Conservation (phyloP, 2,329 filamentous ascomycete genomes). For the Truncatella angustata region DNA sequence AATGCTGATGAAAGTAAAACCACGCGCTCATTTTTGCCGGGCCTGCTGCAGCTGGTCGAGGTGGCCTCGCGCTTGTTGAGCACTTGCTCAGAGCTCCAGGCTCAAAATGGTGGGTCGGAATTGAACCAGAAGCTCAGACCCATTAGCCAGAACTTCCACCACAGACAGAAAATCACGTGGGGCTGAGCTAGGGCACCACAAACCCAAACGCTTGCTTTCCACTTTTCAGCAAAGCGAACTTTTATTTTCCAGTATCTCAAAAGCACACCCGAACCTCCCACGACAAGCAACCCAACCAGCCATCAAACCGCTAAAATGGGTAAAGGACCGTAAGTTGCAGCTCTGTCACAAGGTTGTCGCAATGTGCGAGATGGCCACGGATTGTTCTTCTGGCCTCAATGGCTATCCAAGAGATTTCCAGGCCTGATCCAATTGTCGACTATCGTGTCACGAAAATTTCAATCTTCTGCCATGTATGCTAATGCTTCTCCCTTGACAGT, state of each 20-base stretch:
- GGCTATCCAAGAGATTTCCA: background rate
- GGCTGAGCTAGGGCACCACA: conserved; percentile 7
- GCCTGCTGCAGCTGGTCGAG: no score
- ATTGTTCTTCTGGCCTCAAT: background rate
- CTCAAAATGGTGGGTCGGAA: no score
- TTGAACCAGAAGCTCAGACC: background rate
- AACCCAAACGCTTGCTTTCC: background rate
- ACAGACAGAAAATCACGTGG: conserved; percentile 3
- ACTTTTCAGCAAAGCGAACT: conserved; percentile 5
- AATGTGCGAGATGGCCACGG: background rate
- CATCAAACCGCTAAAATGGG: conserved; percentile 42
- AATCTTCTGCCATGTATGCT: no score
- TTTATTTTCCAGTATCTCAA: conserved; percentile 1
- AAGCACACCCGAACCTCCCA: no score
- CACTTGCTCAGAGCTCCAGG: no score
- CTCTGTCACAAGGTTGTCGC: background rate
- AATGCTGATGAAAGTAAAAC: no score
- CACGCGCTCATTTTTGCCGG: no score
- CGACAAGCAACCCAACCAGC: no score
- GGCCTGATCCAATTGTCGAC: no score
- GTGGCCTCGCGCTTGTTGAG: no score
- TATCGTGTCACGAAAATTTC: no score
- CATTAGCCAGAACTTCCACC: background rate
- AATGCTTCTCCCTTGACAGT: conserved; percentile 46
- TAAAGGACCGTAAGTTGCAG: conserved; percentile 51